Conservation (phyloP, 73 alveolate species). For the Tetrahymena malaccensis region DNA sequence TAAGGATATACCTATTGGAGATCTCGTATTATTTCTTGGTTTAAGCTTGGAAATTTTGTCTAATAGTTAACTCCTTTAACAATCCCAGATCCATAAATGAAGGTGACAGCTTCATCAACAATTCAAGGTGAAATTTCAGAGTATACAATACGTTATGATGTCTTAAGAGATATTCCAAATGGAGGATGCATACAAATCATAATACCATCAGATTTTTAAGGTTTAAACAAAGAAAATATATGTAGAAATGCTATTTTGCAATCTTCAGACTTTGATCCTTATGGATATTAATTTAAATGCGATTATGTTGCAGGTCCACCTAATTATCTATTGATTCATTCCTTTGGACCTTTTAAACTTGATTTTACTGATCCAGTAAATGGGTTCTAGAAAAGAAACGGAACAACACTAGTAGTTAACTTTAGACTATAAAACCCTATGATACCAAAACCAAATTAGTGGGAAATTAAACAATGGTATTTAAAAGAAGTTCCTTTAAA, state of each 20-base stretch:
- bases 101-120: neutral
- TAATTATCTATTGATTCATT: neutral
- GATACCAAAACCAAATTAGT: neutral
- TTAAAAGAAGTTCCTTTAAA: constrained; percentile 18
- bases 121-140: neutral
- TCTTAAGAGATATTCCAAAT: neutral
- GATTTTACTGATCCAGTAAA: neutral
- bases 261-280: neutral
- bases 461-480: constrained; percentile 30
- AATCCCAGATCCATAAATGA: neutral
- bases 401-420: neutral
- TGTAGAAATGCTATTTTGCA: neutral
- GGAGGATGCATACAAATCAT: neutral
- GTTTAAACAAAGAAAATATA: neutral
- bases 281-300: neutral
- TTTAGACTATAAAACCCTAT: constrained; percentile 21
- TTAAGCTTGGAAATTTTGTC: neutral
- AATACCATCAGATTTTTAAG: neutral
- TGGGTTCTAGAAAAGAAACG: neutral
- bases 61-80: neutral
- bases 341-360: neutral
- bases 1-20: neutral
- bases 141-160: neutral
- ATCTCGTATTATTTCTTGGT: neutral
- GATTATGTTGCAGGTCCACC: neutral